A percentile compares a stretch with the other conserved stretches of the same genome.
These are phyloP conservation scores for Hysterium pulicare DNA, from an alignment of 2,329 filamentous ascomycete genomes.

Conservation along the genomic window DNA sequence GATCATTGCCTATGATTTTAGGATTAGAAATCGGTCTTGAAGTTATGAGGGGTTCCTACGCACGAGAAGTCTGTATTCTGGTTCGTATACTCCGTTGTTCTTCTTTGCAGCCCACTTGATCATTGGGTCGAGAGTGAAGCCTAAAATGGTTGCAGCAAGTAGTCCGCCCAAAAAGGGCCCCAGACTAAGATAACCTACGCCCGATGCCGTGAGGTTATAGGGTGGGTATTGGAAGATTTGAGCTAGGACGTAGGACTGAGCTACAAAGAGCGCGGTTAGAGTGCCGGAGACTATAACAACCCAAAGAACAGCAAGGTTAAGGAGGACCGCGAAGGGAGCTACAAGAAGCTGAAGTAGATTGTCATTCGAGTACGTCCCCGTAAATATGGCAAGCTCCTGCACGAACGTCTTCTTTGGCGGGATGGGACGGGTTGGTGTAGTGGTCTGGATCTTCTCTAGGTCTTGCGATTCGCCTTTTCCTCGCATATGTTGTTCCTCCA, in stretches of 20 bases:
- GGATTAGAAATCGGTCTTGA: no score
- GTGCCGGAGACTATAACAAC: conserved; percentile 47
- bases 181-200: conserved; percentile 44
- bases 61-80: conserved; percentile 52
- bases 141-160: conserved; percentile 33
- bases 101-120: conserved; percentile 45
- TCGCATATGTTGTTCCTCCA: not conserved
- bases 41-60: no score
- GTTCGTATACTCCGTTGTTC: conserved; percentile 54
- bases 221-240: conserved; percentile 50
- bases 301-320: conserved; percentile 52
- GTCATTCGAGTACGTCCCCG: conserved; percentile 38
- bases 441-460: conserved; percentile 2
- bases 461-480: not conserved
- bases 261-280: conserved; percentile 43
- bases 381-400: conserved; percentile 38
- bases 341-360: conserved; percentile 37
- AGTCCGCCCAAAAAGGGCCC: conserved; percentile 41
- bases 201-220: conserved; percentile 41
- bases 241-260: conserved; percentile 42
- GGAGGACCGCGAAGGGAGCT: conserved; percentile 49
- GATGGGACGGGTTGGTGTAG: not conserved
- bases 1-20: conserved; percentile 31
- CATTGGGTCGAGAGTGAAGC: conserved; percentile 34
- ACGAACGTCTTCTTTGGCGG: conserved; percentile 33